Percentiles rank a stretch among this genome's conserved stretches.
Evolutionary conservation across 1,284 basidiomycete species (phyloP).

Genomic region (Marasmius fiardii): DNA sequence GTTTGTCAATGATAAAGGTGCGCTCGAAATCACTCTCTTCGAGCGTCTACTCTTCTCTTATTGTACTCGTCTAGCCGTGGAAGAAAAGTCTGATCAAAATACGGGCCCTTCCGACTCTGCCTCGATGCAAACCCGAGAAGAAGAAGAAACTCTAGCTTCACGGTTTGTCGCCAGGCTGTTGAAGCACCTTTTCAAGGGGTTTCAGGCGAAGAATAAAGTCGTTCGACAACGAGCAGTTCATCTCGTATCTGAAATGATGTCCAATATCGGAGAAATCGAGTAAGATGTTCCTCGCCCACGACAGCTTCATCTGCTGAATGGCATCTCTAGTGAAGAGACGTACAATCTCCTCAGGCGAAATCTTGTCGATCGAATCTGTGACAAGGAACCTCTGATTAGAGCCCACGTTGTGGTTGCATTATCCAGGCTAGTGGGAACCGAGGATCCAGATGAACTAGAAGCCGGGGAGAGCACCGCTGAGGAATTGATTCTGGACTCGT

Average conservation of each 20-base stretch:
- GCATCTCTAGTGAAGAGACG: slow-evolving; percentile 67
- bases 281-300: slow-evolving; percentile 30
- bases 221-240: slow-evolving; percentile 82
- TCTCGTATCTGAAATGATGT: slow-evolving; percentile 78
- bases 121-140: slow-evolving; percentile 41
- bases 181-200: slow-evolving; percentile 80
- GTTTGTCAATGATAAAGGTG: slow-evolving; percentile 79
- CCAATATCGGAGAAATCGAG: slow-evolving; percentile 83
- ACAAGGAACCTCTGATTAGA: slow-evolving; percentile 85
- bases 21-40: slow-evolving; percentile 17
- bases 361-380: slow-evolving; percentile 76
- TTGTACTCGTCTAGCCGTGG: slow-evolving; percentile 6
- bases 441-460: slow-evolving; percentile 65
- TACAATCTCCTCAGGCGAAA: slow-evolving; percentile 67
- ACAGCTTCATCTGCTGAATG: not conserved
- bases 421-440: slow-evolving; percentile 78
- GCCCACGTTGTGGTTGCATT: slow-evolving; percentile 86
- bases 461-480: slow-evolving; percentile 65
- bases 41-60: not conserved
- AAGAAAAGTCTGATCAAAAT: slow-evolving; percentile 18
- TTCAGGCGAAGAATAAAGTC: slow-evolving; percentile 87
- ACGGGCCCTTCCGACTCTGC: slow-evolving; percentile 24
- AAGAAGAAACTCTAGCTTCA: slow-evolving; percentile 69
- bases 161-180: slow-evolving; percentile 76
- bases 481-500: slow-evolving; percentile 69